phyloP scores from a whole-genome alignment of 768 basidiomycete genomes.

The Pleurotus sapidus region DNA sequence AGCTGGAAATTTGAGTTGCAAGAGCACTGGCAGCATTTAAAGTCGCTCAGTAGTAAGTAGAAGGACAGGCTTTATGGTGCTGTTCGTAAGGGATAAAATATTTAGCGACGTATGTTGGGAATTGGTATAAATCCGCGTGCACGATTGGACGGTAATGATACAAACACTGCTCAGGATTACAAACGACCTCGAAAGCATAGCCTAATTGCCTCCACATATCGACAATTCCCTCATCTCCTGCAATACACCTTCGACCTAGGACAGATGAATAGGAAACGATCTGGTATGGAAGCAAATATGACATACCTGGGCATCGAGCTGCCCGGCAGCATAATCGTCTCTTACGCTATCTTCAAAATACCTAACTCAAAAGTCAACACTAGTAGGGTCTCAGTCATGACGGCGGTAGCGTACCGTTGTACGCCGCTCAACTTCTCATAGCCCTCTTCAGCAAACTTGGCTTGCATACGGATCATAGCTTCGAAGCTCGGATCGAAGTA shows the following conservation, averaged over 20 bases:
- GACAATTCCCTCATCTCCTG: constrained; percentile 96
- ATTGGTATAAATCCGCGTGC: too few species aligned
- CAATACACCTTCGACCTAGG: constrained; percentile 89
- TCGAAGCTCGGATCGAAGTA: constrained; percentile 99
- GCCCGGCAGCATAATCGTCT: constrained; percentile 96
- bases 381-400: too few species aligned
- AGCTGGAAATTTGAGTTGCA: too few species aligned
- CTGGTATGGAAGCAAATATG: not conserved
- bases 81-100: too few species aligned
- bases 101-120: too few species aligned
- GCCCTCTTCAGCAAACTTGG: constrained; percentile 96
- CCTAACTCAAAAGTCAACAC: constrained; percentile 30
- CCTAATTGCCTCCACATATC: constrained; percentile 73
- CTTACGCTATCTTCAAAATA: constrained; percentile 89
- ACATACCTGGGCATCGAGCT: constrained; percentile 86
- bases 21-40: too few species aligned
- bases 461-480: constrained; percentile 97
- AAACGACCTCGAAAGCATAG: too few species aligned
- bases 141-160: too few species aligned
- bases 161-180: too few species aligned
- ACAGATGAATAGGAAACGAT: constrained; percentile 1
- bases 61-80: too few species aligned
- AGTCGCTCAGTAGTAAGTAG: too few species aligned
- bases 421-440: constrained; percentile 87
- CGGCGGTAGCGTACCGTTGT: constrained; percentile 5